Base-by-base conservation (phyloP, 306 rosid species). In the Dalbergia cultrata region DNA sequence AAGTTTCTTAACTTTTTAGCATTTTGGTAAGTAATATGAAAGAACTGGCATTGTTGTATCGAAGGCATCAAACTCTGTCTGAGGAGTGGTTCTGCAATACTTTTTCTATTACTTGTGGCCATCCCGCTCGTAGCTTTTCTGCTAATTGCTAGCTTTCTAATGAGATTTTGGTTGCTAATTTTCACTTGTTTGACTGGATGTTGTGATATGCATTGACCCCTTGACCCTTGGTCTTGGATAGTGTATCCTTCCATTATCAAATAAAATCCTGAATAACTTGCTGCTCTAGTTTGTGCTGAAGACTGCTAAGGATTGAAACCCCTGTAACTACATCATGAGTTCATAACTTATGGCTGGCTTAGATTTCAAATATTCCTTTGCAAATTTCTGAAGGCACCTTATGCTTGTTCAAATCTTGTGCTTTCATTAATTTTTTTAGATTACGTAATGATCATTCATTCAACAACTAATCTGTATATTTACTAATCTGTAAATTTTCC, bases 11-110 rank as follows among this genome's bases (percentile, higher is more conserved):
- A 50, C 21, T 56, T 58, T 49, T 67, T 43, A 43, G 72, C 8
- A 39, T 75, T 72, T 63, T 59, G 16, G 22, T 16, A 18, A 75
- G 56, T 60, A 65, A 56, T 47, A 18, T 75, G 70, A 76, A 82
- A 56, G 47, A 60, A 16, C 14, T 71, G 68, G 39, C 16, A 31
- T 71, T 22, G 45, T 53, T 53, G n/a, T 26, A 65, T 76, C 12
- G 59, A 66, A 14, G 53, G 50, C 74, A 67, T 67, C 54, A 4
- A 54, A 66, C 16, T 68, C 41, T 12, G 77, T 69, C 26, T 39
- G 70, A 72, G 16, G 18, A 78, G 49, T 18, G 19, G 33, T 71
- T 70, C 7, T 33, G 73, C n/a, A 7, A 16, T 37, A 49, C 49
- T 19, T 39, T 13, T 34, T 66, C 26, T 50, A 61, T 45, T 39